A percentile compares a stretch with the other conserved stretches of the same genome.
Evolutionary conservation across 2,329 filamentous ascomycete species (phyloP).

Genomic region (Ophiostoma himal-ulmi): DNA sequence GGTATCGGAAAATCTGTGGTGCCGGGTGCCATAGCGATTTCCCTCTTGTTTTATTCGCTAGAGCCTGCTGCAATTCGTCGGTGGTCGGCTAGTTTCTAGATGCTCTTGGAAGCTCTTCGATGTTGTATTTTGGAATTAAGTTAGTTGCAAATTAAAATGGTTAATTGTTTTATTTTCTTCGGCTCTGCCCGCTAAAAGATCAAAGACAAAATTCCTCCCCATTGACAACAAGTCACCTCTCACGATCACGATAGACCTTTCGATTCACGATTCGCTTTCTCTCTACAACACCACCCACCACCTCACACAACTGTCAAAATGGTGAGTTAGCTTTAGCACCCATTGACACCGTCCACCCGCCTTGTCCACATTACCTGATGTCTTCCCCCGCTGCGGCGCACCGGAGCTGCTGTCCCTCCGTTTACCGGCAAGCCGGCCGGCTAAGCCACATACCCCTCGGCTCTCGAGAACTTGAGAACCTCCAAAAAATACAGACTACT

Average conservation of each 20-base stretch:
- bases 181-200: constrained; percentile 22
- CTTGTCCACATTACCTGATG: background rate
- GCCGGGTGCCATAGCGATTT: background rate
- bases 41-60: background rate
- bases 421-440: background rate
- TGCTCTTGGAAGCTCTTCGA: constrained; percentile 33
- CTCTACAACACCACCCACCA: constrained; percentile 14
- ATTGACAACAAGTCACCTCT: background rate
- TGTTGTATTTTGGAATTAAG: constrained; percentile 1
- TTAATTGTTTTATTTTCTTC: constrained; percentile 19
- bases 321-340: constrained; percentile 24
- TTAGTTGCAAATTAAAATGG: background rate
- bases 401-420: background rate
- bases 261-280: background rate
- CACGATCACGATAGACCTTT: background rate
- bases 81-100: constrained; percentile 30
- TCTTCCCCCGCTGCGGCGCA: background rate
- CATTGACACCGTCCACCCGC: background rate
- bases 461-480: background rate
- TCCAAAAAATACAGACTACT: background rate
- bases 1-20: constrained; percentile 10
- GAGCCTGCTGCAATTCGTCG: background rate
- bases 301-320: constrained; percentile 25
- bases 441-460: background rate
- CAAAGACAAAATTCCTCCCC: constrained; percentile 15